Evolutionary conservation across 2,329 filamentous ascomycete genomes (phyloP).

Genomic region (Trichoderma asperellum): DNA sequence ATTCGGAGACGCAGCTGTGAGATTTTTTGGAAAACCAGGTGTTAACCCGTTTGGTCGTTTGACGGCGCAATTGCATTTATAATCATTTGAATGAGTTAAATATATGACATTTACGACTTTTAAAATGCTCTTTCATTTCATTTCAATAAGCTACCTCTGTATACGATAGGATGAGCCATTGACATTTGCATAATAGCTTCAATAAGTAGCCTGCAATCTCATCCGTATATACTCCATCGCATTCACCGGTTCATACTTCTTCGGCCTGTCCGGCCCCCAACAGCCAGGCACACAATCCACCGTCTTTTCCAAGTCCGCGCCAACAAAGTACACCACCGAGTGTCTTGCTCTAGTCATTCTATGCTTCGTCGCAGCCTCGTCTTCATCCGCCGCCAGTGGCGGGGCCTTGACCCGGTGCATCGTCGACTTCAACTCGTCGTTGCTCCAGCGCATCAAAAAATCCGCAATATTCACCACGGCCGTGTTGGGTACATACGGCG

Average conservation of each 20-base stretch:
- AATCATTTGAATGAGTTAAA: neutral
- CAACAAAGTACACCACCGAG: slow-evolving; percentile 64
- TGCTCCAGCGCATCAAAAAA: slow-evolving; percentile 47
- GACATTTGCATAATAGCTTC: neutral
- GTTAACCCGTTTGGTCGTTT: neutral
- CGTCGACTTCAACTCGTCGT: slow-evolving; percentile 42
- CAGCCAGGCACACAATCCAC: slow-evolving; percentile 58
- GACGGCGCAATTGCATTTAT: slow-evolving; percentile 5
- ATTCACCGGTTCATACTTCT: slow-evolving; percentile 53
- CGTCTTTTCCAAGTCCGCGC: slow-evolving; percentile 52
- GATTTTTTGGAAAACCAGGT: neutral
- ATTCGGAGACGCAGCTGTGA: slow-evolving; percentile 21
- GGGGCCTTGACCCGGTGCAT: slow-evolving; percentile 51
- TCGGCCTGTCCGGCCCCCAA: slow-evolving; percentile 45
- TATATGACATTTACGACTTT: slow-evolving; percentile 1
- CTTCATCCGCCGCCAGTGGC: neutral
- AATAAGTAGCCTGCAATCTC: slow-evolving; percentile 33
- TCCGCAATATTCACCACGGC: slow-evolving; percentile 48
- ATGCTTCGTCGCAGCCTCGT: slow-evolving; percentile 33
- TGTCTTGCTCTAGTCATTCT: slow-evolving; percentile 56
- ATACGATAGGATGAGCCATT: too few species aligned
- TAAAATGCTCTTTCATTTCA: neutral
- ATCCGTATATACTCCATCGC: slow-evolving; percentile 38
- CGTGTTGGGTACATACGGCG: slow-evolving; percentile 39
- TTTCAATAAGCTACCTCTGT: neutral